Conservation (phyloP, 176 grass and related monocot species). For the Aegilops speltoides region DNA sequence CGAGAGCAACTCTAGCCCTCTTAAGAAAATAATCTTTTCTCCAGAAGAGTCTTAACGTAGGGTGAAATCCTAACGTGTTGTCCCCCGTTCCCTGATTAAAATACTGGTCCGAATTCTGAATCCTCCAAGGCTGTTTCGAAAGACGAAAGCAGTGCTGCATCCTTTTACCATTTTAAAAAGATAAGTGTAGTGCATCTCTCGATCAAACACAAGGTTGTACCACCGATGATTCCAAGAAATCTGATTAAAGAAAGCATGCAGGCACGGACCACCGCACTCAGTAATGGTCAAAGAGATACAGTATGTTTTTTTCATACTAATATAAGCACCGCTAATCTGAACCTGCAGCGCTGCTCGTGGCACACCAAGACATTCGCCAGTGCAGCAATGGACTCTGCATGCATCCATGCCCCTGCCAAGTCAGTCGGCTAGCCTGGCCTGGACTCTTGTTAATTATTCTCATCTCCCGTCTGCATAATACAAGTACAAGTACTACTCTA, state of each 20-base stretch:
- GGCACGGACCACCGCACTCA: background rate
- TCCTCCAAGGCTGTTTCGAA: background rate
- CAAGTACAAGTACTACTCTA: background rate
- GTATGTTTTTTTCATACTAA: background rate
- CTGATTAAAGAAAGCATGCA: background rate
- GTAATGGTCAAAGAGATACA: constrained; percentile 34
- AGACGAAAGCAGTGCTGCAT: background rate
- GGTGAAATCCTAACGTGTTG: background rate
- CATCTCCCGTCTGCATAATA: constrained; percentile 1
- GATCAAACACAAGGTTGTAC: background rate
- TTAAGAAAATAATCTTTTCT: background rate
- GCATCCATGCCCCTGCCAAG: constrained; percentile 19
- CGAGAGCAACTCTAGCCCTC: background rate
- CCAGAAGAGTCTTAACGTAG: background rate
- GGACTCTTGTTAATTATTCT: constrained; percentile 19
- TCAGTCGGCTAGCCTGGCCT: constrained; percentile 19
- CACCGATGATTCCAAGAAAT: constrained; percentile 23
- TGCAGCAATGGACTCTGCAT: constrained; percentile 6
- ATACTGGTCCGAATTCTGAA: background rate
- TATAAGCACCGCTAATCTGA: constrained; percentile 24
- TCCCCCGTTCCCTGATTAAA: constrained; percentile 4
- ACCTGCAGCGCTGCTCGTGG: constrained; percentile 18
- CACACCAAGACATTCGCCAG: constrained; percentile 41
- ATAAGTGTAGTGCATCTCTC: constrained; percentile 11
- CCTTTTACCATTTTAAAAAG: background rate